Conservation (phyloP, 345 rosid genomes). For the Bruguiera gymnorhiza region DNA sequence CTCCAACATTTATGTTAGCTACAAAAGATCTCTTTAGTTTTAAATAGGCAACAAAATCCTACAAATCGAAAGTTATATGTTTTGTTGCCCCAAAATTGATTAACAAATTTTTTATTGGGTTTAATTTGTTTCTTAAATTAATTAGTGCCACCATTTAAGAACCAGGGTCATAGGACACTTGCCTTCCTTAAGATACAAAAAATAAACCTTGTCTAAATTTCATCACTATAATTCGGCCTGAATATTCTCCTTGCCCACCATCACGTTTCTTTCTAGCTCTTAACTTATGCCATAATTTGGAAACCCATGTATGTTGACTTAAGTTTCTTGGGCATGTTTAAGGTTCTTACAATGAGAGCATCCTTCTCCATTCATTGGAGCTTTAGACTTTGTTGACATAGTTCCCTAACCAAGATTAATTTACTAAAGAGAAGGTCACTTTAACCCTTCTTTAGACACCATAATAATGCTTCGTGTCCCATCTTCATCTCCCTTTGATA, state of each 20-base stretch:
- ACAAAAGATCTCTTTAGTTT: background rate
- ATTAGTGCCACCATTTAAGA: background rate
- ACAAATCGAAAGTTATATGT: background rate
- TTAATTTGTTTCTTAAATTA: accelerated
- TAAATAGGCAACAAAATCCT: background rate
- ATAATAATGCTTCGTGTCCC: too few relatives aligned
- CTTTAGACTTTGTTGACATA: too few relatives aligned
- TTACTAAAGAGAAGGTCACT: too few relatives aligned
- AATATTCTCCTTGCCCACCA: background rate
- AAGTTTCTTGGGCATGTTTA: too few relatives aligned
- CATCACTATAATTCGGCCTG: accelerated
- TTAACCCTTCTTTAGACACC: too few relatives aligned
- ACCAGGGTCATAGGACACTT: background rate
- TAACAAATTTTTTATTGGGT: background rate
- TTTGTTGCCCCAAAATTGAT: background rate
- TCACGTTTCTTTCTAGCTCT: background rate
- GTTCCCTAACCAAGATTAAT: too few relatives aligned
- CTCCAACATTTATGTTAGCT: background rate
- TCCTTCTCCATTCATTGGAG: accelerated
- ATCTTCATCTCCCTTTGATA: too few relatives aligned
- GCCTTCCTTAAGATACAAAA: background rate
- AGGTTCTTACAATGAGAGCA: too few relatives aligned
- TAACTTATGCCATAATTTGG: too few relatives aligned
- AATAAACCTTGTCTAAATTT: background rate
- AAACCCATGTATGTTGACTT: too few relatives aligned